Evolutionary conservation across 1,284 basidiomycete genomes (phyloP).

Genomic region (Psilocybe mexicana): DNA sequence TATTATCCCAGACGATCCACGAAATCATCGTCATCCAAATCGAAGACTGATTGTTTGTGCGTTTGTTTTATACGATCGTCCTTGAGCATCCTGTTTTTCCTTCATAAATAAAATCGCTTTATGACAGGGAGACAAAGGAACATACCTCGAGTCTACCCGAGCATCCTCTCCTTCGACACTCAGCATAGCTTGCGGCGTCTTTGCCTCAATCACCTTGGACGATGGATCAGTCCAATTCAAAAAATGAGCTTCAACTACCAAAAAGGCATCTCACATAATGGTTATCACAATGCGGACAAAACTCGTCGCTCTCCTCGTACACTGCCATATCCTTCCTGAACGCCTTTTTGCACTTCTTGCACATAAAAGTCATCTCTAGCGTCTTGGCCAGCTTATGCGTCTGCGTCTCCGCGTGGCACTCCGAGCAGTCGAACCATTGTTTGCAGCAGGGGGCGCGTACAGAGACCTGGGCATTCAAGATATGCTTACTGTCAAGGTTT

Average conservation of each 20-base stretch:
- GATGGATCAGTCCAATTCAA: not conserved
- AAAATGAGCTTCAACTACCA: not conserved
- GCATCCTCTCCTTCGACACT: conserved; percentile 91
- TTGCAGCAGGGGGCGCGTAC: conserved; percentile 95
- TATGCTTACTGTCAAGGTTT: conserved; percentile 71
- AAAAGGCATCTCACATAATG: conserved; percentile 76
- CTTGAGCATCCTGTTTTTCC: conserved; percentile 43
- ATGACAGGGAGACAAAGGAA: conserved; percentile 11
- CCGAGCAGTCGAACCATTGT: conserved; percentile 93
- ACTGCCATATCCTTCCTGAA: conserved; percentile 91
- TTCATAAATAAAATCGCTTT: not conserved
- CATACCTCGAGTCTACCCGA: conserved; percentile 82
- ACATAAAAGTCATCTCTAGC: conserved; percentile 90
- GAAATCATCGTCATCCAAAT: conserved; percentile 35
- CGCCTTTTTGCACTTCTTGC: conserved; percentile 98
- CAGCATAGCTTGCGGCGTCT: conserved; percentile 84
- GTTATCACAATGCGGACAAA: conserved; percentile 97
- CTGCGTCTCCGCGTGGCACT: conserved; percentile 89
- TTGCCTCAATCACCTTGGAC: conserved; percentile 86
- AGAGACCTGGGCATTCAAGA: conserved; percentile 91
- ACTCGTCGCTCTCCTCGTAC: conserved; percentile 97
- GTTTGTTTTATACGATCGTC: conserved; percentile 43
- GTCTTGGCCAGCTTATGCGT: conserved; percentile 78
- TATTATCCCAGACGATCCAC: conserved; percentile 35
- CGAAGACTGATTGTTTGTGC: conserved; percentile 36